These are phyloP conservation scores for Claviceps monticola DNA, from an alignment of 2,329 filamentous ascomycete species.

Conservation along the genomic window DNA sequence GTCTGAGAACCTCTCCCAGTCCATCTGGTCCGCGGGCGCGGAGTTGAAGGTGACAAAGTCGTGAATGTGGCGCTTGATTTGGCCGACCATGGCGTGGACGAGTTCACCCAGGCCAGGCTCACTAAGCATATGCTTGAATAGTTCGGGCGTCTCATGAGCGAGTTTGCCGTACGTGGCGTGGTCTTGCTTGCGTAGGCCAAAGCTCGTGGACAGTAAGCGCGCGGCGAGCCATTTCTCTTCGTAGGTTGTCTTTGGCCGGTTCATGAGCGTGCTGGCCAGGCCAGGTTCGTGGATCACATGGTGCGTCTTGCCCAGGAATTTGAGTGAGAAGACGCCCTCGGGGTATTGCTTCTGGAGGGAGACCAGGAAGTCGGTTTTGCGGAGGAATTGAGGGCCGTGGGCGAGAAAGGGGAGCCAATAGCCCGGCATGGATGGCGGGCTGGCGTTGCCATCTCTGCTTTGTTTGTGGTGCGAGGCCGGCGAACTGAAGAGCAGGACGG, in stretches of 20 bases:
- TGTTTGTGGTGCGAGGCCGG: constrained; percentile 7
- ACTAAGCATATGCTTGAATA: constrained; percentile 14
- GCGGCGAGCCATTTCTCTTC: constrained; percentile 12
- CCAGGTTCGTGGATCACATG: constrained; percentile 20
- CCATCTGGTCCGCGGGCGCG: constrained; percentile 22
- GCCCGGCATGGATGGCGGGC: constrained; percentile 14
- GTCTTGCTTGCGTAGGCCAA: constrained; percentile 18
- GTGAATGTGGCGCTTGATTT: constrained; percentile 17
- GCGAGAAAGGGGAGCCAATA: constrained; percentile 24
- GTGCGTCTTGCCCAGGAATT: constrained; percentile 19
- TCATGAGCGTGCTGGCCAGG: constrained; percentile 15
- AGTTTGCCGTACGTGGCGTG: constrained; percentile 18
- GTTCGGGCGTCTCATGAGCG: constrained; percentile 13
- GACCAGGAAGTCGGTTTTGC: constrained; percentile 16
- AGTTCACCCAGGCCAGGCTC: constrained; percentile 14
- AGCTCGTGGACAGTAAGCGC: constrained; percentile 18
- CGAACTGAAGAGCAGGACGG: constrained; percentile 24
- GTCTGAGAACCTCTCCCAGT: constrained; percentile 23
- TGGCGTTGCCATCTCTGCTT: constrained; percentile 6
- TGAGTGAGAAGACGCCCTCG: constrained; percentile 22
- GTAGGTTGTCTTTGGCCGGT: constrained; percentile 14
- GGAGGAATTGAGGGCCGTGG: constrained; percentile 19
- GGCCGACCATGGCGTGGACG: constrained; percentile 7
- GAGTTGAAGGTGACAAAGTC: constrained; percentile 26
- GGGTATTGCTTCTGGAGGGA: constrained; percentile 18